Percentiles rank a stretch among this genome's conserved stretches.
Conservation (phyloP, 805 yeast species). For the Starmerella bombicola region DNA sequence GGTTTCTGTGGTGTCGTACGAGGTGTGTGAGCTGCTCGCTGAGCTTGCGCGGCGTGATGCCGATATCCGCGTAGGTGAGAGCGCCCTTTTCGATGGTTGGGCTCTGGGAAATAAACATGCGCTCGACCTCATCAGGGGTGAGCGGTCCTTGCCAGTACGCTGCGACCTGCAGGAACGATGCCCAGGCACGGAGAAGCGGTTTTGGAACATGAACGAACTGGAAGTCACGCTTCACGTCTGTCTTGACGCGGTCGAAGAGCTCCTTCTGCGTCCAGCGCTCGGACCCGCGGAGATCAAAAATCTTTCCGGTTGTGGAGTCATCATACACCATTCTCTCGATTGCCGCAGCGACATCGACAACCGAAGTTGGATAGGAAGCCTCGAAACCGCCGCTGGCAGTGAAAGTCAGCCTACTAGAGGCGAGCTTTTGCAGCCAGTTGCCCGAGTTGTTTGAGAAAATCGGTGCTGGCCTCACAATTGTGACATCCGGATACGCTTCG, state of each 20-base stretch:
- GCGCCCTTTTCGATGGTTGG: constrained; percentile 43
- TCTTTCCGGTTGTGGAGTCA: constrained; percentile 65
- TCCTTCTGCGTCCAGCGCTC: constrained; percentile 49
- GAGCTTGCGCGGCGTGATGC: constrained; percentile 46
- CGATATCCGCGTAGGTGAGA: constrained; percentile 56
- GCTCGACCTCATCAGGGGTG: constrained; percentile 62
- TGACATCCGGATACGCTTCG: constrained; percentile 57
- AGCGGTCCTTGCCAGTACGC: constrained; percentile 38
- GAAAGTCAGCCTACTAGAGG: constrained; percentile 45
- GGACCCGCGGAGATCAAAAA: constrained; percentile 64
- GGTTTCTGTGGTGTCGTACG: constrained; percentile 25
- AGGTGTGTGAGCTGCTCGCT: constrained; percentile 33
- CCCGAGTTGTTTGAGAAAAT: constrained; percentile 62
- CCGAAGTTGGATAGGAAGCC: constrained; percentile 59
- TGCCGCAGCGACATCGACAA: constrained; percentile 63
- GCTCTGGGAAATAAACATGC: constrained; percentile 57
- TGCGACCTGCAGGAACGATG: constrained; percentile 31
- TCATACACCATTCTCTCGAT: constrained; percentile 68
- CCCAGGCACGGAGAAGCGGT: constrained; percentile 29
- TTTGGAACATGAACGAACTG: constrained; percentile 33
- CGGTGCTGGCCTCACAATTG: constrained; percentile 77
- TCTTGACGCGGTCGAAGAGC: constrained; percentile 58
- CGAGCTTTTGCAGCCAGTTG: constrained; percentile 49
- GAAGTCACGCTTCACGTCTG: constrained; percentile 39
- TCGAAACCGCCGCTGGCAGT: constrained; percentile 55